Percentiles rank a stretch among this genome's conserved stretches.
These are phyloP conservation scores for Spergularia bocconei DNA, from an alignment of 148 eudicot genomes.

Conservation along the genomic window DNA sequence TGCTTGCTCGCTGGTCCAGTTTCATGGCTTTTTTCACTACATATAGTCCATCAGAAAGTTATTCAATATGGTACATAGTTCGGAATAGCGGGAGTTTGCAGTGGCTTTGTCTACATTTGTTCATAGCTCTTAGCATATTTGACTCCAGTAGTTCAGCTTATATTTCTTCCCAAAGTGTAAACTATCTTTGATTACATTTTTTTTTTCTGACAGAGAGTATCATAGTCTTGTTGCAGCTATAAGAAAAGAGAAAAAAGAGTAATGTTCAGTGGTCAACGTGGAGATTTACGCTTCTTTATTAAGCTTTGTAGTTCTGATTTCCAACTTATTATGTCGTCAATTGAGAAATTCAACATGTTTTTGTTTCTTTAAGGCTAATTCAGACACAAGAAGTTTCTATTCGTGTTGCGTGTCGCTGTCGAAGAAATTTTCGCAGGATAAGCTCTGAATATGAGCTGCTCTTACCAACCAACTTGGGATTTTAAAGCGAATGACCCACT, in stretches of 20 bases:
- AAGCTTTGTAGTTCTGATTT: not conserved
- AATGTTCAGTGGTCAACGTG: not conserved
- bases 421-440: not conserved
- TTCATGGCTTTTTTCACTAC: not conserved
- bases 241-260: not conserved
- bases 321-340: not conserved
- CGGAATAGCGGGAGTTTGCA: not conserved
- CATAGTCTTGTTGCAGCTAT: not conserved
- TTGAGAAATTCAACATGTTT: not conserved
- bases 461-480: not conserved
- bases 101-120: not conserved
- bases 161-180: not conserved
- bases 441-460: not conserved
- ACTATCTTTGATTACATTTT: not conserved
- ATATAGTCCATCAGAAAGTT: not conserved
- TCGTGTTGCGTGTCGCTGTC: conserved; percentile 4
- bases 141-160: not conserved
- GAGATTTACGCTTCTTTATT: not conserved
- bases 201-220: not conserved
- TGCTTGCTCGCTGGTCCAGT: not conserved
- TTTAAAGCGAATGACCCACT: not conserved
- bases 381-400: not conserved
- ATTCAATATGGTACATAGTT: not conserved
- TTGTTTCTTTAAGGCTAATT: not conserved
- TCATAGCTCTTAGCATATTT: not conserved